Evolutionary conservation across 2,329 filamentous ascomycete species (phyloP).

Genomic region (Talaromyces sp.): DNA sequence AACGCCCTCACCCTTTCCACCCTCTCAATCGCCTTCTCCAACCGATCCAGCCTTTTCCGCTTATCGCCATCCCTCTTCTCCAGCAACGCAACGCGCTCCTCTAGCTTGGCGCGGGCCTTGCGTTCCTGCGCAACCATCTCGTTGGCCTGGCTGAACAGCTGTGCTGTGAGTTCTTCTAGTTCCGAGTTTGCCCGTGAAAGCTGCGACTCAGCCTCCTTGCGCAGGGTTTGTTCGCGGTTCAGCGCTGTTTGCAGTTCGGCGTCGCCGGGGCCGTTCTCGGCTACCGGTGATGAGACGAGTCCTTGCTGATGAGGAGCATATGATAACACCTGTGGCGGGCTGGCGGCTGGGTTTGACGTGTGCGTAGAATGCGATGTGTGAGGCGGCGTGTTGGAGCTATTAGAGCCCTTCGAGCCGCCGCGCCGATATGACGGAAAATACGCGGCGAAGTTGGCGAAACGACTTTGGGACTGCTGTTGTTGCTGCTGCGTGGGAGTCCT

Average conservation of each 20-base stretch:
- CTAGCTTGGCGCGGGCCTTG: slow-evolving; percentile 50
- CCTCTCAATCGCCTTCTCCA: slow-evolving; percentile 53
- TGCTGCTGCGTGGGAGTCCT: slow-evolving; percentile 23
- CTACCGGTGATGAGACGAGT: not conserved
- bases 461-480: slow-evolving; percentile 22
- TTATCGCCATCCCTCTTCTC: slow-evolving; percentile 46
- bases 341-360: slow-evolving; percentile 13
- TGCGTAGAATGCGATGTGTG: slow-evolving; percentile 20
- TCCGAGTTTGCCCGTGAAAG: slow-evolving; percentile 51
- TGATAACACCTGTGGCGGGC: slow-evolving; percentile 13
- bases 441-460: slow-evolving; percentile 33
- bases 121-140: slow-evolving; percentile 62
- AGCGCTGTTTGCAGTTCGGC: slow-evolving; percentile 50
- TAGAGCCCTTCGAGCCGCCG: slow-evolving; percentile 11
- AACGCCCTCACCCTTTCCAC: slow-evolving; percentile 55
- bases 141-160: slow-evolving; percentile 59
- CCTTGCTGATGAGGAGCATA: not conserved
- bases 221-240: slow-evolving; percentile 49
- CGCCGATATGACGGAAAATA: slow-evolving; percentile 34
- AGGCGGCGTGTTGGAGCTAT: slow-evolving; percentile 12
- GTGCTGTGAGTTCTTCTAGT: slow-evolving; percentile 57
- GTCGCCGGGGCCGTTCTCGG: slow-evolving; percentile 14
- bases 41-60: slow-evolving; percentile 46
- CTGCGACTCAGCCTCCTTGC: slow-evolving; percentile 53
- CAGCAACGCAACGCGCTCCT: slow-evolving; percentile 42